These are phyloP conservation scores for Orbilia blumenaviensis DNA, from an alignment of 2,329 filamentous ascomycete genomes.

Conservation along the genomic window DNA sequence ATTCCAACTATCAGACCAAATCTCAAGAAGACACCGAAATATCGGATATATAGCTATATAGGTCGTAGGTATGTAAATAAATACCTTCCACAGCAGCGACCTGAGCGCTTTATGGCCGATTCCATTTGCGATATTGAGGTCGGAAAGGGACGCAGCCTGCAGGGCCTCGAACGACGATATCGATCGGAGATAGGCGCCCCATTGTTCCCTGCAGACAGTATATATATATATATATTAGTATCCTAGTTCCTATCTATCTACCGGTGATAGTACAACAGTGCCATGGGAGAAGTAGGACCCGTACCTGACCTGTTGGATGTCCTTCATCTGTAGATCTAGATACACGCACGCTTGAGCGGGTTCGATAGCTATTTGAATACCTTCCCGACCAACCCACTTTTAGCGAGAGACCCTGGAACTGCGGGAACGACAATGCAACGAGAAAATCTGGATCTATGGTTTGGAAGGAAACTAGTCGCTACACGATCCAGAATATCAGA, in stretches of 20 bases:
- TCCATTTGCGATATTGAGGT: constrained; percentile 40
- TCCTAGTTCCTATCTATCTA: not conserved
- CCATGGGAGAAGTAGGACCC: no score
- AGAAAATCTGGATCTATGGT: no score
- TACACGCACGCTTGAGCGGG: no score
- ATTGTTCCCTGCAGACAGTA: constrained; percentile 32
- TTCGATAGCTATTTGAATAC: no score
- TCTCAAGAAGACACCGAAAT: no score
- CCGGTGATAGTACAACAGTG: not conserved
- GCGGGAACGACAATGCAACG: no score
- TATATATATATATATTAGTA: no score
- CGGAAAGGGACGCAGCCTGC: constrained; percentile 48
- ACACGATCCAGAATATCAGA: no score
- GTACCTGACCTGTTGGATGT: constrained; percentile 48
- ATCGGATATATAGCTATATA: not conserved
- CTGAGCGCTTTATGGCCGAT: constrained; percentile 47
- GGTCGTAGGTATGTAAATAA: not conserved
- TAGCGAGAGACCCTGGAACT: no score
- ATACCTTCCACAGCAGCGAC: constrained; percentile 50
- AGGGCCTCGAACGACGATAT: constrained; percentile 51
- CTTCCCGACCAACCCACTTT: not conserved
- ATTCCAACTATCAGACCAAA: not conserved
- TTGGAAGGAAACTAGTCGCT: no score
- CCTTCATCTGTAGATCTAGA: constrained; percentile 34
- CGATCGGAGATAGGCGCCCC: constrained; percentile 41